These are phyloP conservation scores for Sporothrix luriei DNA, from an alignment of 2,329 filamentous ascomycete genomes.

Conservation along the genomic window DNA sequence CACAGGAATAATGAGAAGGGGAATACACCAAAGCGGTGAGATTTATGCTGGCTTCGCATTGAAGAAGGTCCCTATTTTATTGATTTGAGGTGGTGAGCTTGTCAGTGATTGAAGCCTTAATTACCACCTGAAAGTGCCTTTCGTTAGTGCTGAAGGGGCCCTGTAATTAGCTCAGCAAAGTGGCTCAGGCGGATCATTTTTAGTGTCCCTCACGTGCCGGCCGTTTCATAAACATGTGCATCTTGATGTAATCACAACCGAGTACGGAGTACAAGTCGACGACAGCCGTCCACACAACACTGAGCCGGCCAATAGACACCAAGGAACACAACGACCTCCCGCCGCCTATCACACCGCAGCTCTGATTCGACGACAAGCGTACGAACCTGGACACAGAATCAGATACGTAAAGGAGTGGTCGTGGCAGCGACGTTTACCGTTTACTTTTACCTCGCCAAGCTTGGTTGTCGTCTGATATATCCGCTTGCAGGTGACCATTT, in stretches of 20 bases:
- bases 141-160: not conserved
- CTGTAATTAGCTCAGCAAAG: not conserved
- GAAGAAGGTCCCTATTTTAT: too few species aligned
- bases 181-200: not conserved
- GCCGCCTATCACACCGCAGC: not conserved
- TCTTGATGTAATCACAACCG: not conserved
- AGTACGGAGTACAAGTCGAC: not conserved
- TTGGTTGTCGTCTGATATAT: not conserved
- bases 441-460: not conserved
- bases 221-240: too few species aligned
- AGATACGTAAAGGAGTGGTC: not conserved
- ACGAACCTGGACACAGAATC: not conserved
- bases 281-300: not conserved
- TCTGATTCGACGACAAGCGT: too few species aligned
- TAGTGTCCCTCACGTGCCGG: not conserved
- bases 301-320: not conserved
- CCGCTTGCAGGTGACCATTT: not conserved
- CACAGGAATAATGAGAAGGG: too few species aligned
- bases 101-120: not conserved
- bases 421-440: not conserved
- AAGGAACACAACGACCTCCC: not conserved
- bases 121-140: not conserved
- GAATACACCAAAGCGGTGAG: too few species aligned
- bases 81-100: not conserved
- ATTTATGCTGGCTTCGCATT: too few species aligned